Evolutionary conservation across 1,284 basidiomycete species (phyloP).

Genomic region (Peniophora sp.): DNA sequence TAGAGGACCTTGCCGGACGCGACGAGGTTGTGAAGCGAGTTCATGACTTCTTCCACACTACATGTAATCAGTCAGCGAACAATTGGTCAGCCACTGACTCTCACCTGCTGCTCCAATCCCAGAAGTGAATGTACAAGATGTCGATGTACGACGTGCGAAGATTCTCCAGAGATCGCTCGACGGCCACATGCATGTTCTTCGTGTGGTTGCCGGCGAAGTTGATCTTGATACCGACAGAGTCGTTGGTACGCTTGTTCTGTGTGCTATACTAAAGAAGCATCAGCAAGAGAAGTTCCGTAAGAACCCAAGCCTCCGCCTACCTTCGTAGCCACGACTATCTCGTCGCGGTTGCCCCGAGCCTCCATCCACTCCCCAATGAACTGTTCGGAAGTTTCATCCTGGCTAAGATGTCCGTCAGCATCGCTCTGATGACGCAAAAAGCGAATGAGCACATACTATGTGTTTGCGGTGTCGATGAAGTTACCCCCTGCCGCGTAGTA

Average conservation of each 20-base stretch:
- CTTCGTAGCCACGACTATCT: slow-evolving; percentile 49
- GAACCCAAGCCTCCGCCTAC: slow-evolving; percentile 17
- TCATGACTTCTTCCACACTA: slow-evolving; percentile 16
- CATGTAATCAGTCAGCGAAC: slow-evolving; percentile 26
- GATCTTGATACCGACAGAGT: slow-evolving; percentile 15
- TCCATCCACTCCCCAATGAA: slow-evolving; percentile 56
- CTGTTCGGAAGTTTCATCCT: slow-evolving; percentile 40
- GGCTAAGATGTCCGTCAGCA: slow-evolving; percentile 21
- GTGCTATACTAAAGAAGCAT: slow-evolving; percentile 19
- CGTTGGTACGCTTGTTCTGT: slow-evolving; percentile 11
- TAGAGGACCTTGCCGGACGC: not conserved
- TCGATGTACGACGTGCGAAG: slow-evolving; percentile 37
- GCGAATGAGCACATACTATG: slow-evolving; percentile 15
- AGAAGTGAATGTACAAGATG: slow-evolving; percentile 22
- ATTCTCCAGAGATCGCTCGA: slow-evolving; percentile 32
- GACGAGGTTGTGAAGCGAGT: slow-evolving; percentile 13
- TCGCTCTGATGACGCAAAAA: not conserved
- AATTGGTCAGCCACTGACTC: slow-evolving; percentile 40
- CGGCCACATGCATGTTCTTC: slow-evolving; percentile 24
- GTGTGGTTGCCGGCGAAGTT: slow-evolving; percentile 29
- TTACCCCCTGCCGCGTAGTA: slow-evolving; percentile 24
- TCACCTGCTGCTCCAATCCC: slow-evolving; percentile 45
- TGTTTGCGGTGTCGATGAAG: slow-evolving; percentile 25
- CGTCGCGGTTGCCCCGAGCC: slow-evolving; percentile 39
- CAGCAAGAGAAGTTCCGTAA: slow-evolving; percentile 14